A percentile compares a stretch with the other conserved stretches of the same genome.
phyloP scores from a whole-genome alignment of 176 grass and related monocot genomes.

The Calamus simplicifolius region DNA sequence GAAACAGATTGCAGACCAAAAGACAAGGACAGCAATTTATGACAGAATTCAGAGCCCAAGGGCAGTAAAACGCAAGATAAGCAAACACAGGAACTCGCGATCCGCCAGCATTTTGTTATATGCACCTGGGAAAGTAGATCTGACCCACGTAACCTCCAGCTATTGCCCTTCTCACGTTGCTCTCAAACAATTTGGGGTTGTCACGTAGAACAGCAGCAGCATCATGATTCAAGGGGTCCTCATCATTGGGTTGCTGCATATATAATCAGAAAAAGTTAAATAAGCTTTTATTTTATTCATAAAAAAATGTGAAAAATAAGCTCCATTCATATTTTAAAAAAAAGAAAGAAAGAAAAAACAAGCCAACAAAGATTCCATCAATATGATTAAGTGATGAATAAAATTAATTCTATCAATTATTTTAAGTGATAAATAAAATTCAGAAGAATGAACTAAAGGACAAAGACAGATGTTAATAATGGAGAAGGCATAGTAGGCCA shows the following conservation, averaged over 20 bases:
- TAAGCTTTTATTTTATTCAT: neutral
- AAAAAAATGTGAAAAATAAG: too few relatives aligned
- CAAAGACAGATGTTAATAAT: too few relatives aligned
- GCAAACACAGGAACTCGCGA: neutral
- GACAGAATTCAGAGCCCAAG: neutral
- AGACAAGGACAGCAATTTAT: neutral
- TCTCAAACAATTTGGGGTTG: constrained; percentile 65
- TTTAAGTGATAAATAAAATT: too few relatives aligned
- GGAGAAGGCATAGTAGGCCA: too few relatives aligned
- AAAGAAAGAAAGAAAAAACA: too few relatives aligned
- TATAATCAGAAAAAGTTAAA: constrained; percentile 1
- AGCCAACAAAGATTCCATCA: too few relatives aligned
- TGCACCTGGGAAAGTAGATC: constrained; percentile 56
- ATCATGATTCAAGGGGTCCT: constrained; percentile 71
- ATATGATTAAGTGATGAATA: too few relatives aligned
- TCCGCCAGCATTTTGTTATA: constrained; percentile 8
- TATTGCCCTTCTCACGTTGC: constrained; percentile 64
- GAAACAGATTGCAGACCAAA: neutral
- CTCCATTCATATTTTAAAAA: too few relatives aligned
- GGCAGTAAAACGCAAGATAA: too few relatives aligned
- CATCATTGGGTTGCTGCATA: constrained; percentile 73
- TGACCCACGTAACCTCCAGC: constrained; percentile 56
- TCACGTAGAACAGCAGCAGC: constrained; percentile 54
- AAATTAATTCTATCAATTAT: too few relatives aligned
- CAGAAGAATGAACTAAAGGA: too few relatives aligned